phyloP scores from a whole-genome alignment of 306 rosid species.

The Gleditsia sinensis region DNA sequence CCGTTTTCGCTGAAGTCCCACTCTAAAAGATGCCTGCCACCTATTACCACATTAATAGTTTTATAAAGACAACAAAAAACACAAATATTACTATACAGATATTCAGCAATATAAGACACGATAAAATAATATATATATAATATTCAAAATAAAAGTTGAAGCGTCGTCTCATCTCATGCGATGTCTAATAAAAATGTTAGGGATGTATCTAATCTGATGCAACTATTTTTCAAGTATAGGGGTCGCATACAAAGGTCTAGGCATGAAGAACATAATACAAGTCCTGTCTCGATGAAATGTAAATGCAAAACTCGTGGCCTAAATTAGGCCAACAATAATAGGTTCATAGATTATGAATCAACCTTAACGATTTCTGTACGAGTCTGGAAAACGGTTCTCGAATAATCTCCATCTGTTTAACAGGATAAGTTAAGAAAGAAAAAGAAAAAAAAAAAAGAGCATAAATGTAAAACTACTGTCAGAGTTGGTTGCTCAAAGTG shows the following conservation, averaged over 20 bases:
- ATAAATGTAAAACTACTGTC: constrained; percentile 42
- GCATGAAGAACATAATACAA: neutral
- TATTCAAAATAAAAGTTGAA: too few relatives aligned
- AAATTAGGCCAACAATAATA: constrained; percentile 23
- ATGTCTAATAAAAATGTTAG: too few relatives aligned
- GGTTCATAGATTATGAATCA: constrained; percentile 32
- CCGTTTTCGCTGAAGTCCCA: constrained; percentile 30
- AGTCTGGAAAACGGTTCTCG: constrained; percentile 40
- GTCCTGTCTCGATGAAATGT: neutral
- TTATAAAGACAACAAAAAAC: too few relatives aligned
- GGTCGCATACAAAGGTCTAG: too few relatives aligned
- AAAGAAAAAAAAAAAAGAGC: constrained; percentile 50
- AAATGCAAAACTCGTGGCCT: constrained; percentile 56
- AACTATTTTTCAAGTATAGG: too few relatives aligned
- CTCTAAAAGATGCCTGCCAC: constrained; percentile 41
- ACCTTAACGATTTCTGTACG: constrained; percentile 21
- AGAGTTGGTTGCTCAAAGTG: constrained; percentile 65
- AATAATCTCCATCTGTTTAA: constrained; percentile 30
- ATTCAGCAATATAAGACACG: too few relatives aligned
- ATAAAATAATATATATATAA: too few relatives aligned
- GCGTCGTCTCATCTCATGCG: too few relatives aligned
- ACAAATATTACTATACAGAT: too few relatives aligned
- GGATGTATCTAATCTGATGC: too few relatives aligned
- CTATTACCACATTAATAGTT: constrained; percentile 1
- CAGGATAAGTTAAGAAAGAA: constrained; percentile 54